These are phyloP conservation scores for Boletus pseudopeckii DNA, from an alignment of 768 basidiomycete genomes.

Conservation along the genomic window DNA sequence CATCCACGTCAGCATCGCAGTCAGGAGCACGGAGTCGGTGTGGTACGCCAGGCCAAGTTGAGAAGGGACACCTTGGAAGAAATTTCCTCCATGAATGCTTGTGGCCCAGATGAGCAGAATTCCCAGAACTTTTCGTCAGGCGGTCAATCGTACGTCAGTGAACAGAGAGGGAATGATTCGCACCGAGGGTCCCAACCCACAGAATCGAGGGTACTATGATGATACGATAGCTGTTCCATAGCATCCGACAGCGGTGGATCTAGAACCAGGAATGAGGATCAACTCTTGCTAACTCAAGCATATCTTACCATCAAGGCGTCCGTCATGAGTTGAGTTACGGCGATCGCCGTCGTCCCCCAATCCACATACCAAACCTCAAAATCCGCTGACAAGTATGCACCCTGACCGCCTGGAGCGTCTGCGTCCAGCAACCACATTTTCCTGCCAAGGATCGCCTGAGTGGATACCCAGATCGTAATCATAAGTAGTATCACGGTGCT, in stretches of 20 bases:
- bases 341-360: no score
- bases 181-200: no score
- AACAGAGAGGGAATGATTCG: background rate
- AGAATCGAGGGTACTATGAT: no score
- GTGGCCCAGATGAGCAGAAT: background rate
- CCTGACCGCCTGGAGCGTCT: no score
- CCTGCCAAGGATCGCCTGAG: constrained; percentile 10
- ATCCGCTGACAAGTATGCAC: no score
- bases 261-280: no score
- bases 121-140: background rate
- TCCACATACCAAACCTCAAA: no score
- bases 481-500: constrained; percentile 29
- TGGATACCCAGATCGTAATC: constrained; percentile 31
- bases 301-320: no score
- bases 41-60: background rate
- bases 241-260: no score
- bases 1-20: background rate
- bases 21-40: background rate
- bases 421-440: no score
- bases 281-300: background rate
- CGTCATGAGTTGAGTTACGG: no score
- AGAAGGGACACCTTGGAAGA: background rate
- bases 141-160: background rate
- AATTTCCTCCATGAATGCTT: background rate
- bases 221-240: no score